Percentiles rank a stretch among this genome's conserved stretches.
Evolutionary conservation across 2,329 filamentous ascomycete species (phyloP).

Genomic region (Claviceps sp.): DNA sequence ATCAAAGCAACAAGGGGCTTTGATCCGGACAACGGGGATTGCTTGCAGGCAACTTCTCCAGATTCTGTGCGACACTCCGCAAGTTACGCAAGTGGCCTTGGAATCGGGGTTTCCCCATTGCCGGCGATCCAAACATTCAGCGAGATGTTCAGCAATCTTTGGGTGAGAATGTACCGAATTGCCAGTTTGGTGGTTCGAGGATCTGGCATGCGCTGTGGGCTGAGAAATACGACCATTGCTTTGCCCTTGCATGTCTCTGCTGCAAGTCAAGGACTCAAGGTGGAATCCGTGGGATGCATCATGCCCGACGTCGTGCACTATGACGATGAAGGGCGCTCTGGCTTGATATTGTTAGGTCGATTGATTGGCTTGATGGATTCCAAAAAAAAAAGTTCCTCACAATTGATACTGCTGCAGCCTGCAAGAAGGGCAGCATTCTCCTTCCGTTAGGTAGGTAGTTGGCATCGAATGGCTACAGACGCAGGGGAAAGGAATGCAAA

Average conservation of each 20-base stretch:
- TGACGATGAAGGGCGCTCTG: neutral
- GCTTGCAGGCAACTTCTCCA: neutral
- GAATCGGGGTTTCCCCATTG: too few species aligned
- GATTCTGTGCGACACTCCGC: too few species aligned
- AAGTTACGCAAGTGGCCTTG: too few species aligned
- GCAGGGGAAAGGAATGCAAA: neutral
- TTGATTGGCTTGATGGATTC: neutral
- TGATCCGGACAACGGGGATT: neutral
- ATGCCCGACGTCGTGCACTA: neutral
- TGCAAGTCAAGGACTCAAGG: constrained; percentile 6
- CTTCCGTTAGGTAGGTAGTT: neutral
- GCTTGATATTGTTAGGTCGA: neutral
- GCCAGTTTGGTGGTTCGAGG: neutral
- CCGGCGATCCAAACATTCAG: neutral
- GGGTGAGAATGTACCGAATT: neutral
- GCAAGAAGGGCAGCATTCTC: neutral
- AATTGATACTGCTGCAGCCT: too few species aligned
- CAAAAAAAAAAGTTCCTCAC: neutral
- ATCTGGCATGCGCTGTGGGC: neutral
- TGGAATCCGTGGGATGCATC: neutral
- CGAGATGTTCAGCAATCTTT: neutral
- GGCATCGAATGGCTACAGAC: neutral
- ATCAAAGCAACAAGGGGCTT: neutral
- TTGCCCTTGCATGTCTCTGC: constrained; percentile 10
- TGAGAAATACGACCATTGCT: neutral